phyloP scores from a whole-genome alignment of 345 rosid genomes.

The Isatis tinctoria region DNA sequence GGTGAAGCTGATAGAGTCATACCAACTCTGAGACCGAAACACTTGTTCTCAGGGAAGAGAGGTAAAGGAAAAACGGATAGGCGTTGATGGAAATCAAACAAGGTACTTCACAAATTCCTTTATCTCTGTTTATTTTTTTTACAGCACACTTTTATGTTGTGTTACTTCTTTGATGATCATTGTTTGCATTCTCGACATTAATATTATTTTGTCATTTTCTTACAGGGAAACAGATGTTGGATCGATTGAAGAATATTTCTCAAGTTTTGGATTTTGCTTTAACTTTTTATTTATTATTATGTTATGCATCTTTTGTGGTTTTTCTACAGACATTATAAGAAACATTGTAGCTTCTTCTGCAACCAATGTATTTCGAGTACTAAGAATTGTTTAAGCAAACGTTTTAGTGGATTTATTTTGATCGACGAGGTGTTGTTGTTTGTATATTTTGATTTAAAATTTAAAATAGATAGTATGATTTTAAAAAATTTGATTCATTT shows the following conservation, averaged over 20 bases:
- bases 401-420: not conserved
- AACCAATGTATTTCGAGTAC: not conserved
- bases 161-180: not conserved
- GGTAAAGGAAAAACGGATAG: conserved; percentile 73
- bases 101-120: too few species aligned
- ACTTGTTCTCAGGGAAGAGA: conserved; percentile 70
- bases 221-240: conserved; percentile 23
- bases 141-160: not conserved
- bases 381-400: conserved; percentile 2
- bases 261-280: conserved; percentile 24
- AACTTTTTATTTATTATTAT: conserved; percentile 16
- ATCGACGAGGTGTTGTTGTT: too few species aligned
- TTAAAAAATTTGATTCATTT: too few species aligned
- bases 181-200: not conserved
- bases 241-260: conserved; percentile 1
- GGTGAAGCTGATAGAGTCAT: conserved; percentile 83
- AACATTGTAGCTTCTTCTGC: not conserved
- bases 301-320: conserved; percentile 4
- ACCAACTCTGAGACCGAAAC: conserved; percentile 63
- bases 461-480: too few species aligned
- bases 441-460: too few species aligned
- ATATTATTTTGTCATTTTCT: not conserved
- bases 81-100: conserved; percentile 40
- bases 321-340: conserved; percentile 3
- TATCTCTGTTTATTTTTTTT: not conserved